Base-by-base conservation (phyloP, 164 flowering plant genomes). In the Houttuynia cordata region DNA sequence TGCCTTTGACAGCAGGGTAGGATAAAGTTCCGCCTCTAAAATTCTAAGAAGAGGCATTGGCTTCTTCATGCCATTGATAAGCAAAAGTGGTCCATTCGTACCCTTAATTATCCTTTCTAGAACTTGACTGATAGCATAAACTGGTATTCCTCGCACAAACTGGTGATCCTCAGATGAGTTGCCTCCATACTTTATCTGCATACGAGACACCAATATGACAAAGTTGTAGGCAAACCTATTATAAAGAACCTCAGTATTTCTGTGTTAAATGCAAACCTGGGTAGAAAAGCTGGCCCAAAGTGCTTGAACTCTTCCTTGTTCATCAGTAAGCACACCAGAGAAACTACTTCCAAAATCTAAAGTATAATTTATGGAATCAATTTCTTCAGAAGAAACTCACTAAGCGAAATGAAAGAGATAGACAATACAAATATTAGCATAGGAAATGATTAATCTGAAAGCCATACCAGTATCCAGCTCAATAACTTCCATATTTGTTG, bases 271-370 rank as follows among this genome's bases (percentile, higher is more conserved):
- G 22, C 58, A 67, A 67, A 91, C 98, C 95, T 89, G 96, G 54
- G 98, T 87, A 25, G 96, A 92, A 77, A 92, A 92, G 80, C 96
- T 87, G 67, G 83, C 98, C 98, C 98, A 92, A 19, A 92, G 66
- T 53, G 98, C 96, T 70, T 81, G 86, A 63, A 92, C 96, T 68
- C 82, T 83, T 61, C 98, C 98, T 47, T 57, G 79, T 66, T 89
- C 98, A 83, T 92, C 93, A 55, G 96, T 83, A 15, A 92, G 76
- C 41, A 80, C 98, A 49, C 98, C 98, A 10, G 98, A 87, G 76
- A 92, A 92, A 62, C 89, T 62, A 68, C 91, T 84, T 8, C 98
- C 98, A 78, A 92, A 92, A 82, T 92, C 98, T 92, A 68, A 23
- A 47, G 52, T 12, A 34, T 41, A 51, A 55, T 10, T 23, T 23